A percentile compares a stretch with the other conserved stretches of the same genome.
phyloP scores from a whole-genome alignment of 169 alveolate genomes.

The Babesia ovis region DNA sequence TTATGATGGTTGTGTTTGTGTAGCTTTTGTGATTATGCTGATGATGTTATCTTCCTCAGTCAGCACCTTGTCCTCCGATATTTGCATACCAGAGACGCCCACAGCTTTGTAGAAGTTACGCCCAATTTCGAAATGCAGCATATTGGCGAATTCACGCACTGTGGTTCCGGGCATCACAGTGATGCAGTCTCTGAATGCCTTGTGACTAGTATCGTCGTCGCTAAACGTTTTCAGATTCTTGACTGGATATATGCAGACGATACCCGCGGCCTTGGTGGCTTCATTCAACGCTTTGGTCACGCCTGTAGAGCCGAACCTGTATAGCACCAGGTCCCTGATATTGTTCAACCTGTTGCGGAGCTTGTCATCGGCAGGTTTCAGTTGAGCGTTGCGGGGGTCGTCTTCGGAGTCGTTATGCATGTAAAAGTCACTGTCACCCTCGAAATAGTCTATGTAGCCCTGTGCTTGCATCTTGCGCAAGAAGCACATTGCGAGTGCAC shows the following conservation, averaged over 20 bases:
- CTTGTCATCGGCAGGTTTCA: constrained; percentile 73
- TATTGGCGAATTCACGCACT: constrained; percentile 59
- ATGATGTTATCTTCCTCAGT: constrained; percentile 66
- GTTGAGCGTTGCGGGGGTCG: constrained; percentile 19
- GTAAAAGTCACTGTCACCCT: constrained; percentile 44
- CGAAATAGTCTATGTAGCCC: constrained; percentile 58
- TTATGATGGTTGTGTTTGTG: not conserved
- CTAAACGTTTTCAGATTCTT: constrained; percentile 53
- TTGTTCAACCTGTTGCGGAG: constrained; percentile 60
- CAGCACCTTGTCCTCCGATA: constrained; percentile 69
- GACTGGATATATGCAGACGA: constrained; percentile 75
- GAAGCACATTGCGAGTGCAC: constrained; percentile 73
- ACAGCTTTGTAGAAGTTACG: constrained; percentile 64
- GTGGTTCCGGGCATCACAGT: constrained; percentile 71
- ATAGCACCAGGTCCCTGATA: constrained; percentile 74
- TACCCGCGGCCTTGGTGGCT: constrained; percentile 69
- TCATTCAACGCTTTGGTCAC: constrained; percentile 69
- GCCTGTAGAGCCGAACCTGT: constrained; percentile 78
- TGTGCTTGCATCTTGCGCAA: constrained; percentile 65
- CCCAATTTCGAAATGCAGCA: constrained; percentile 63
- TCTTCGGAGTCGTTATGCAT: constrained; percentile 55
- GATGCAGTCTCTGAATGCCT: constrained; percentile 74
- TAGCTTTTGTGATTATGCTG: constrained; percentile 21
- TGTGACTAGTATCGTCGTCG: constrained; percentile 35
- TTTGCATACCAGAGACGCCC: constrained; percentile 72